These are phyloP conservation scores for Botrytis fabae DNA, from an alignment of 2,329 filamentous ascomycete genomes.

Conservation along the genomic window DNA sequence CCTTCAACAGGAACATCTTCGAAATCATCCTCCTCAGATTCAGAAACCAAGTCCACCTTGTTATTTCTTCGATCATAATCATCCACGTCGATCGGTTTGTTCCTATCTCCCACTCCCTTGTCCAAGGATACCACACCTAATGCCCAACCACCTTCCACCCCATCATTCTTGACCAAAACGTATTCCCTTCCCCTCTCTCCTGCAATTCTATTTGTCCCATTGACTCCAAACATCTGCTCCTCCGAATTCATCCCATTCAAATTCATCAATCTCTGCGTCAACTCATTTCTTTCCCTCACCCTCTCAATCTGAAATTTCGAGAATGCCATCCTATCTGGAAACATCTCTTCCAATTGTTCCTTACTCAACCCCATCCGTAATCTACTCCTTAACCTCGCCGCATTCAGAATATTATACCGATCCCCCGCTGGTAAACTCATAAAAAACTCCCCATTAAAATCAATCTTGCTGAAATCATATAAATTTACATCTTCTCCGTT, in stretches of 20 bases:
- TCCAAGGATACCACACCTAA: conserved; percentile 88
- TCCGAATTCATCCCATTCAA: conserved; percentile 85
- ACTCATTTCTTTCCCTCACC: conserved; percentile 86
- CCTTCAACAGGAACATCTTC: conserved; percentile 43
- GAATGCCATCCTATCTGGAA: conserved; percentile 95
- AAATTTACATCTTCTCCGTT: conserved; percentile 86
- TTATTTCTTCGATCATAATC: conserved; percentile 56
- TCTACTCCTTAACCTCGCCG: conserved; percentile 81
- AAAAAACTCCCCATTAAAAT: conserved; percentile 96
- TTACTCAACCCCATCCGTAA: conserved; percentile 95
- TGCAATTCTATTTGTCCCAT: conserved; percentile 64
- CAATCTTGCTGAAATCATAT: conserved; percentile 98
- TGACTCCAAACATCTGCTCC: conserved; percentile 64
- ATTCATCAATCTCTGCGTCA: conserved; percentile 93
- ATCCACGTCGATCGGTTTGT: conserved; percentile 93
- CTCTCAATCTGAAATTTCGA: conserved; percentile 95
- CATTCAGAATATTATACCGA: conserved; percentile 96
- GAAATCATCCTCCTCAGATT: conserved; percentile 57
- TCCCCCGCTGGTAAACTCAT: conserved; percentile 84
- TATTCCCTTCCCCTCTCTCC: conserved; percentile 92
- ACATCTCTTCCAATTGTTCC: conserved; percentile 94
- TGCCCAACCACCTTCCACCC: conserved; percentile 93
- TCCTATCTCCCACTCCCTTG: conserved; percentile 73
- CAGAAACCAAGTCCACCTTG: conserved; percentile 57
- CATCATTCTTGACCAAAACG: conserved; percentile 92